Evolutionary conservation across 139 green algal genomes (phyloP).

Genomic region (Pycnococcus provasolii): DNA sequence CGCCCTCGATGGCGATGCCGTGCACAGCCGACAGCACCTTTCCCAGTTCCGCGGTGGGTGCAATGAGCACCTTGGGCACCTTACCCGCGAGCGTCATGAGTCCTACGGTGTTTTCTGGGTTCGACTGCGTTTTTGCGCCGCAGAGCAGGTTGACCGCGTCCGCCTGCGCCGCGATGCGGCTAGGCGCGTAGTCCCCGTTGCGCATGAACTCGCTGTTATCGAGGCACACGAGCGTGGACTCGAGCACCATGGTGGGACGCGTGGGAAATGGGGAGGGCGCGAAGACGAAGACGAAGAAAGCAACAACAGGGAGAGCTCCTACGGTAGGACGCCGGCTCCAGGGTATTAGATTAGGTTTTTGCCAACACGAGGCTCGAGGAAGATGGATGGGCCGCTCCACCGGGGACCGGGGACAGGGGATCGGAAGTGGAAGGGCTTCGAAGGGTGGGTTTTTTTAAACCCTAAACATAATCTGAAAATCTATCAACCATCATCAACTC

Average conservation of each 20-base stretch:
- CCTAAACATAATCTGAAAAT: neutral
- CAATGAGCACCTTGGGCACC: conserved; percentile 82
- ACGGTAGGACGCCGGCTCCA: neutral
- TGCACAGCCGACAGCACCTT: conserved; percentile 87
- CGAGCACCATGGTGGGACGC: conserved; percentile 34
- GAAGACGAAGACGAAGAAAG: neutral
- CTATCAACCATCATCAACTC: too few species aligned
- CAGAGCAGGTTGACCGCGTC: conserved; percentile 95
- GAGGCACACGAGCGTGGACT: conserved; percentile 83
- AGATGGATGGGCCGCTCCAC: neutral
- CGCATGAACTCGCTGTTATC: conserved; percentile 94
- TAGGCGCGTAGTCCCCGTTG: conserved; percentile 89
- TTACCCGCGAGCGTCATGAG: conserved; percentile 95
- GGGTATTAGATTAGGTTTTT: neutral
- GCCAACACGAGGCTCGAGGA: neutral
- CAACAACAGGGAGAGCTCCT: neutral
- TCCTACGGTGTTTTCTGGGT: conserved; percentile 95
- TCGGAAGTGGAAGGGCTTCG: neutral
- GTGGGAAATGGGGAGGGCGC: neutral
- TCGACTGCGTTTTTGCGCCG: conserved; percentile 83
- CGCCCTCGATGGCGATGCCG: conserved; percentile 12
- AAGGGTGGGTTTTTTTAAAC: neutral
- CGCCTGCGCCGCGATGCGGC: conserved; percentile 77
- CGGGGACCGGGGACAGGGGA: neutral
- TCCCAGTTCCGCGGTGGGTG: conserved; percentile 88